Percentiles rank a stretch among this genome's conserved stretches.
Evolutionary conservation across 768 basidiomycete genomes (phyloP).

Genomic region (Jaapia argillacea): DNA sequence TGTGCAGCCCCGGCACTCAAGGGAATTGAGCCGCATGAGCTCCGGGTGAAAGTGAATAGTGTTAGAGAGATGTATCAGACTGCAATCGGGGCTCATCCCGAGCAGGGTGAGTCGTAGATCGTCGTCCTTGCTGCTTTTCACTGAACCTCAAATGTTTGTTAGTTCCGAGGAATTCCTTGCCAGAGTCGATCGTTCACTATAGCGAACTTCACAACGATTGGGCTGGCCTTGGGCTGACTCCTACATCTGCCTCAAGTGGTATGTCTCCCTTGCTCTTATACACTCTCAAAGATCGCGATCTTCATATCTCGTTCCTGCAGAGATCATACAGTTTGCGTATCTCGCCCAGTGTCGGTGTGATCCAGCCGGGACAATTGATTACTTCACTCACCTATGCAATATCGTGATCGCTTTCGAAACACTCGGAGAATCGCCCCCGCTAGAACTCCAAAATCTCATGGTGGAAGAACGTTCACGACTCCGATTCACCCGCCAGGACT

Average conservation of each 20-base stretch:
- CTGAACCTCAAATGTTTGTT: conserved; percentile 8
- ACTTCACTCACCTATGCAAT: conserved; percentile 50
- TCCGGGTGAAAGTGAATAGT: conserved; percentile 44
- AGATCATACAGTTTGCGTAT: conserved; percentile 70
- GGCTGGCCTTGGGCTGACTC: conserved; percentile 53
- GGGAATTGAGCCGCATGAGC: conserved; percentile 27
- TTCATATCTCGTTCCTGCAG: conserved; percentile 24
- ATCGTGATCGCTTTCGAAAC: conserved; percentile 42
- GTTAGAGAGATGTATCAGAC: conserved; percentile 64
- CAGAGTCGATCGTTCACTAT: conserved; percentile 30
- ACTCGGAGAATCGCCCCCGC: conserved; percentile 33
- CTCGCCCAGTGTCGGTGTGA: conserved; percentile 77
- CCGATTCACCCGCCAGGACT: conserved; percentile 52
- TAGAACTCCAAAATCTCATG: conserved; percentile 46
- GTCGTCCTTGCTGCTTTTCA: not conserved
- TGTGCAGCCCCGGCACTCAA: conserved; percentile 36
- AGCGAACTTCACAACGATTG: conserved; percentile 29
- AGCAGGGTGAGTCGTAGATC: conserved; percentile 46
- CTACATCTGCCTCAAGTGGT: conserved; percentile 59
- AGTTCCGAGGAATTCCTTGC: conserved; percentile 48
- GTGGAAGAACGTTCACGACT: conserved; percentile 52
- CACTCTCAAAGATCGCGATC: conserved; percentile 1
- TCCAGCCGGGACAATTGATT: conserved; percentile 47
- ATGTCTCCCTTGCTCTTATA: conserved; percentile 10
- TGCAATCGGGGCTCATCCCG: conserved; percentile 67